Evolutionary conservation across 208 protist genomes (phyloP).

Genomic region (Leishmania aethiopica): DNA sequence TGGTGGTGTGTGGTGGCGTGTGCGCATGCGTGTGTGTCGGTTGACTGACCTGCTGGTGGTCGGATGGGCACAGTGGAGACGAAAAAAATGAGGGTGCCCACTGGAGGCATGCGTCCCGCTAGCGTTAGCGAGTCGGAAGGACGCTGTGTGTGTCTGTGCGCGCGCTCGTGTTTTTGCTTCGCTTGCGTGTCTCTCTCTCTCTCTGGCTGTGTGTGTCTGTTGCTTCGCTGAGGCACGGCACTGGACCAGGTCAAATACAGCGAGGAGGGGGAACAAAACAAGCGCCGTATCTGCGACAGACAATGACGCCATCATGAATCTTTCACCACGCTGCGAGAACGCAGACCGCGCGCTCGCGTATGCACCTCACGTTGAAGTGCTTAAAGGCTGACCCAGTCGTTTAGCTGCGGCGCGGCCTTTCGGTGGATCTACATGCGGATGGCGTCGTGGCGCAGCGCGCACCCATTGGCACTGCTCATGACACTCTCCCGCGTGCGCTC

Average conservation of each 20-base stretch:
- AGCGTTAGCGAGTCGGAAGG: neutral
- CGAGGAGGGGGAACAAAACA: neutral
- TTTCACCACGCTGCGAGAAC: neutral
- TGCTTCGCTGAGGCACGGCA: neutral
- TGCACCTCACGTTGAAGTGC: neutral
- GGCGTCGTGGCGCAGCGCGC: neutral
- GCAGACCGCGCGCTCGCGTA: neutral
- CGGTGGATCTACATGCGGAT: neutral
- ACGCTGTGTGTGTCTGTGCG: neutral
- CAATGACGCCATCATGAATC: neutral
- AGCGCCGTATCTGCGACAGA: neutral
- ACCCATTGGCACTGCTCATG: neutral
- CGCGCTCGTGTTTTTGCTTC: neutral
- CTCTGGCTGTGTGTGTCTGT: neutral
- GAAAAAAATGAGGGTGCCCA: neutral
- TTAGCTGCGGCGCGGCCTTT: neutral
- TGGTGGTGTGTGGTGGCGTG: neutral
- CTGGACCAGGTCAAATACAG: neutral
- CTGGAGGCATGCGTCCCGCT: neutral
- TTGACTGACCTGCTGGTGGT: neutral
- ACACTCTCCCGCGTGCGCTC: neutral
- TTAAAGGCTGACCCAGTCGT: neutral
- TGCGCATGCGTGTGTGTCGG: neutral
- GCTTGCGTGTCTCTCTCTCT: neutral
- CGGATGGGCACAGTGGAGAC: neutral